Percentiles rank a stretch among this genome's conserved stretches.
phyloP scores from a whole-genome alignment of 345 rosid species.

The Syzygium grande region DNA sequence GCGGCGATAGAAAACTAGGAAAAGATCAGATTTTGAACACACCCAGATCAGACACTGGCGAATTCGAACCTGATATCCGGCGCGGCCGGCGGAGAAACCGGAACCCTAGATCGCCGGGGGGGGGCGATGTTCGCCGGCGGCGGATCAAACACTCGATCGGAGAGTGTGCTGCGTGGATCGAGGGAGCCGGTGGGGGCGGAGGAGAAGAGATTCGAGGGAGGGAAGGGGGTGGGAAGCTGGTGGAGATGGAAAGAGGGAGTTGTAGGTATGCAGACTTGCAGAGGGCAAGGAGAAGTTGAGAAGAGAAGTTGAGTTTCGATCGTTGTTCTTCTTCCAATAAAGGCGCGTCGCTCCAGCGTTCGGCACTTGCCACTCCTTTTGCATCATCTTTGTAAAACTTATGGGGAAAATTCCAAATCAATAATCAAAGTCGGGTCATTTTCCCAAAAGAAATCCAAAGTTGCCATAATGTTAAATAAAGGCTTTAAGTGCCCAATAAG shows the following conservation, averaged over 20 bases:
- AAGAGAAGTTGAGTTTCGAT: background rate
- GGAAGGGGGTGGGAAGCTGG: background rate
- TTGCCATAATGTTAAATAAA: no score
- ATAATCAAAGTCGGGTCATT: fast-evolving
- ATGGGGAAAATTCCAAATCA: background rate
- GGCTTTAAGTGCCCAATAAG: fast-evolving
- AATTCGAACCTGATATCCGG: background rate
- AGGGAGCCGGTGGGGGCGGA: background rate
- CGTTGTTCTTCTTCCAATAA: background rate
- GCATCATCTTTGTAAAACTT: background rate
- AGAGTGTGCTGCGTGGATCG: background rate
- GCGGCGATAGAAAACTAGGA: background rate
- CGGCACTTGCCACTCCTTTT: background rate
- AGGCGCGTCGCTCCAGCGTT: background rate
- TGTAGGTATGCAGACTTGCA: background rate
- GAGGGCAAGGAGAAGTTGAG: background rate
- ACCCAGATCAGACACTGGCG: background rate
- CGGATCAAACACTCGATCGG: background rate
- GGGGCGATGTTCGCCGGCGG: background rate
- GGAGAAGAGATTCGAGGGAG: background rate
- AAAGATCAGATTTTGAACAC: background rate
- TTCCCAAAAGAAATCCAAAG: no score
- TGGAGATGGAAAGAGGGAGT: background rate
- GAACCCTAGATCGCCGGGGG: background rate
- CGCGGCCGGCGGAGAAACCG: background rate